Percentiles rank a stretch among this genome's conserved stretches.
Evolutionary conservation across 2,329 filamentous ascomycete species (phyloP).

Genomic region (Fusarium setosum): DNA sequence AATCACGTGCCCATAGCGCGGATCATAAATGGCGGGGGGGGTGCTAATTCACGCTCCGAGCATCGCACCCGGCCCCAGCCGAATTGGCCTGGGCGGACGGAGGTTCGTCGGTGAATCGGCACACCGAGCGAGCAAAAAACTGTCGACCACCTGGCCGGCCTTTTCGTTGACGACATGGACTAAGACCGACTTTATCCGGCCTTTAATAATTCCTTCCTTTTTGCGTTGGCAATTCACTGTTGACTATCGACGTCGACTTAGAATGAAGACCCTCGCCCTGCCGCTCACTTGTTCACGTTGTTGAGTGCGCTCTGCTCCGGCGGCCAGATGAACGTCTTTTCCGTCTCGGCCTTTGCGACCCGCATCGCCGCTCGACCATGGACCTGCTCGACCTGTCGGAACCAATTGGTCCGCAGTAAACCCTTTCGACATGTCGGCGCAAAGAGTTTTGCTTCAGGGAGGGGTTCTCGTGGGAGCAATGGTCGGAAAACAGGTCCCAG

Average conservation of each 20-base stretch:
- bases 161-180: constrained; percentile 40
- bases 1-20: constrained; percentile 44
- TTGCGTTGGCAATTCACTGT: neutral
- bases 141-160: constrained; percentile 22
- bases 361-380: constrained; percentile 54
- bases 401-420: constrained; percentile 50
- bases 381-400: constrained; percentile 60
- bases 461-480: constrained; percentile 35
- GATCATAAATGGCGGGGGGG: constrained; percentile 8
- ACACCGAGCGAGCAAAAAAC: constrained; percentile 43
- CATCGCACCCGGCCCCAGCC: constrained; percentile 41
- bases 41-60: constrained; percentile 23
- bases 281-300: constrained; percentile 7
- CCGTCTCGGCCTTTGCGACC: constrained; percentile 51
- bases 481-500: constrained; percentile 40
- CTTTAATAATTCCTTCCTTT: neutral
- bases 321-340: constrained; percentile 56
- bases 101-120: constrained; percentile 42
- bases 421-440: constrained; percentile 39
- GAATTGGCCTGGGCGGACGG: constrained; percentile 39
- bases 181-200: constrained; percentile 15
- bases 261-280: constrained; percentile 35
- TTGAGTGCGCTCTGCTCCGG: constrained; percentile 27
- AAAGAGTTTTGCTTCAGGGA: constrained; percentile 47
- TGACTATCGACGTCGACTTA: constrained; percentile 13